Evolutionary conservation across 768 basidiomycete species (phyloP).

Genomic region (Kwoniella heveanensis): DNA sequence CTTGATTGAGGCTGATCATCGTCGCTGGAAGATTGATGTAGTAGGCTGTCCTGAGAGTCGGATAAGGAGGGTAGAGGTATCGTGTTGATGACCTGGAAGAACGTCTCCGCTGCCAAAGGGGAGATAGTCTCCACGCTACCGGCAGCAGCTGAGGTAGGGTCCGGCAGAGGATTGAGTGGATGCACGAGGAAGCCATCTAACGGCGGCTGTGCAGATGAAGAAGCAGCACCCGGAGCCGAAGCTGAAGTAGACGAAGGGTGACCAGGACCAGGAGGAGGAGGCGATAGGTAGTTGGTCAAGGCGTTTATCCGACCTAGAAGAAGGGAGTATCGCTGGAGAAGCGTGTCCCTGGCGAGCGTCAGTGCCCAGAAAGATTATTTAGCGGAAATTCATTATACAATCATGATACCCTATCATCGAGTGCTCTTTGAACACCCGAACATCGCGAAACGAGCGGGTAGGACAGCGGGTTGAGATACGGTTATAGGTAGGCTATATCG

Average conservation of each 20-base stretch:
- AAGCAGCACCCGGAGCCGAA: background rate
- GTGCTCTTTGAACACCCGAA: too few relatives aligned
- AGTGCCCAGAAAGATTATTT: too few relatives aligned
- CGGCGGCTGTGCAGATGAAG: background rate
- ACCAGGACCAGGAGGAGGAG: conserved; percentile 21
- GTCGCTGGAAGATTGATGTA: background rate
- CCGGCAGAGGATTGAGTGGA: conserved; percentile 41
- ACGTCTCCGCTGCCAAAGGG: conserved; percentile 34
- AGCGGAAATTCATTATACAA: too few relatives aligned
- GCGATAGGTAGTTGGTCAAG: conserved; percentile 33
- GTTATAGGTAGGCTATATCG: too few relatives aligned
- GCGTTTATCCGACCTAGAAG: conserved; percentile 42
- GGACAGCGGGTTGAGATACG: too few relatives aligned
- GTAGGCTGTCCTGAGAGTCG: background rate
- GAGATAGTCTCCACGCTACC: background rate
- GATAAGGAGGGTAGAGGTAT: conserved; percentile 21
- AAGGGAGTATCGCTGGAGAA: conserved; percentile 43
- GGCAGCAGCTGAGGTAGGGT: background rate
- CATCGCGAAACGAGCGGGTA: too few relatives aligned
- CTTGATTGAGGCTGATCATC: background rate
- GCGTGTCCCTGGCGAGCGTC: too few relatives aligned
- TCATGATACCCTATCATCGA: too few relatives aligned
- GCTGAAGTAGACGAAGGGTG: conserved; percentile 7
- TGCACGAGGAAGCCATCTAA: conserved; percentile 34
- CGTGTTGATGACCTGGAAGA: conserved; percentile 45